Conservation (phyloP, 331 rosid species). For the Pyrus hybrid region DNA sequence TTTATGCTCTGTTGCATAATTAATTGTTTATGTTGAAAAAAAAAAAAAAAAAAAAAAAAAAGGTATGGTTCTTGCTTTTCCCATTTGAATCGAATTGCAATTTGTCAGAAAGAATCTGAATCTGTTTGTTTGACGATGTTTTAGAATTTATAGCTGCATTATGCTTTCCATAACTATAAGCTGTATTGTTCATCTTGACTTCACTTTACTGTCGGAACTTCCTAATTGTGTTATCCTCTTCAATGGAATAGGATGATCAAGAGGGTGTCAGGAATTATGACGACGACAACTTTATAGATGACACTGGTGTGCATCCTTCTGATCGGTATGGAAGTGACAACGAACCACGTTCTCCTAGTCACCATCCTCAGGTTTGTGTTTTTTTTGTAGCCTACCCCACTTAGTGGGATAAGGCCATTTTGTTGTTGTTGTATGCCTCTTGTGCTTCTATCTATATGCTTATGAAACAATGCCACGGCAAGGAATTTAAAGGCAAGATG, state of each 20-base stretch:
- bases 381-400: neutral
- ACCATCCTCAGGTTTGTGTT: conserved; percentile 65
- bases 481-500: neutral
- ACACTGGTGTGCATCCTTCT: conserved; percentile 78
- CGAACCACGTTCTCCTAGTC: conserved; percentile 61
- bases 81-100: neutral
- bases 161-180: neutral
- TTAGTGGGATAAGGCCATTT: no score
- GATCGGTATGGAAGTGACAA: conserved; percentile 52
- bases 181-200: no score
- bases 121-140: no score
- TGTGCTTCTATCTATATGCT: neutral
- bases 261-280: conserved; percentile 74
- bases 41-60: no score
- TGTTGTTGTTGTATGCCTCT: no score
- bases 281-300: conserved; percentile 96
- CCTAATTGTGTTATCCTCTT: conserved; percentile 13
- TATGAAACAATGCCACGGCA: neutral
- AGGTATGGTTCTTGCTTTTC: neutral
- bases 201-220: neutral
- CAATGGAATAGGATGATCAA: conserved; percentile 57
- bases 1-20: neutral
- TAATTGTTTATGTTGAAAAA: neutral
- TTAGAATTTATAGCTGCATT: neutral
- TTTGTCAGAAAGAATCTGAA: neutral